Base-by-base conservation (phyloP, 345 rosid genomes). In the Lumnitzera racemosa region DNA sequence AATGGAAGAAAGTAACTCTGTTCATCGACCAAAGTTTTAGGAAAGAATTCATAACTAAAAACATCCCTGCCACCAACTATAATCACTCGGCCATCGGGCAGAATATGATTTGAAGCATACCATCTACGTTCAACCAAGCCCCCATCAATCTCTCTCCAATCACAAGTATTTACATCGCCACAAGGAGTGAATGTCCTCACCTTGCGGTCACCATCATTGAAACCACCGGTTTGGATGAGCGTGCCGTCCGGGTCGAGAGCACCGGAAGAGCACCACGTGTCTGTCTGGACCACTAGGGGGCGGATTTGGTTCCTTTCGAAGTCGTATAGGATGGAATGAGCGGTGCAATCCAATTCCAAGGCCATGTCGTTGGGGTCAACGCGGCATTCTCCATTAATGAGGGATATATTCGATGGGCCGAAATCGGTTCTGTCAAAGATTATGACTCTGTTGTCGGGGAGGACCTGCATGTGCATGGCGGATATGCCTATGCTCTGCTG, bases 191-290 rank as follows among this genome's bases (percentile, higher is more conserved):
- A 87, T 46, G 61, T 65, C 53, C 97, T 80, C 46, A 78, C 69
- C 15, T 67, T 72, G 0, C 72, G 80, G 12, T 87, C 97, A 15
- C 97, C 96, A 13, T 63, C 70, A 0, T 49, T 43, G 67, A 77
- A 83, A 6, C 96, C 97, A 41, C 97, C 97, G 12, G 96, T 85
- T 68, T 90, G 96, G 47, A 90, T 53, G 2, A 90, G 79, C 60
- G 71, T 82, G 15, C 96, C 97, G 29, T 76, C 59, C 47, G 80
- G 64, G 60, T 78, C 76, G 41, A 90, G 76, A 4, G 92, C 60
- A 15, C 97, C 97, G 12, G 97, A 90, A 25, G 97, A 90, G 73
- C 97, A 90, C 88, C 89, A 90, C 29, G 90, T 81, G 75, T 90
- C 83, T 10, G 89, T 83, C 49, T 71, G 73, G 48, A 90, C 75